Conservation (phyloP, 768 basidiomycete genomes). For the Rickenella mellea region DNA sequence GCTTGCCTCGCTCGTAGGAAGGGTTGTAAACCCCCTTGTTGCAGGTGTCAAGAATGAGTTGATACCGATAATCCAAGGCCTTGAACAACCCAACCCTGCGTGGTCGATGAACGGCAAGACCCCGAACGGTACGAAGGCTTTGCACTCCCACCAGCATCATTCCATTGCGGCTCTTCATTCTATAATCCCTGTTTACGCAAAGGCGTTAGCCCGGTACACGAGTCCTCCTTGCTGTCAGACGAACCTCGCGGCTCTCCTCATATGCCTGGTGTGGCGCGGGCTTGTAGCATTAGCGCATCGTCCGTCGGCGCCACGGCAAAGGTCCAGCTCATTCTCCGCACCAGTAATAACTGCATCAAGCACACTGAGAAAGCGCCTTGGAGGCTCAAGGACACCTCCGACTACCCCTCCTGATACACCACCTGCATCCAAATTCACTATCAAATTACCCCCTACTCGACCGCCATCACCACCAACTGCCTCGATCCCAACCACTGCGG, state of each 20-base stretch:
- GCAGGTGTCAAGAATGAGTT: constrained; percentile 52
- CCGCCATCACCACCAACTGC: constrained; percentile 38
- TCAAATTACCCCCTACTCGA: constrained; percentile 58
- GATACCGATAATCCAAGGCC: constrained; percentile 47
- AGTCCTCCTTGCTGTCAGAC: constrained; percentile 45
- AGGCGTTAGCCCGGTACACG: constrained; percentile 48
- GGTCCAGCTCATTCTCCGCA: constrained; percentile 26
- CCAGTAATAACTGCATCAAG: neutral
- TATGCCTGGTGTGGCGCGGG: constrained; percentile 65
- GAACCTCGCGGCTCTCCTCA: constrained; percentile 58
- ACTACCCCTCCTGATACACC: constrained; percentile 48
- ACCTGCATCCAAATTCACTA: constrained; percentile 47
- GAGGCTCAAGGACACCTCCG: constrained; percentile 21
- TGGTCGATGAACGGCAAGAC: constrained; percentile 1
- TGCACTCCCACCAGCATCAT: constrained; percentile 32
- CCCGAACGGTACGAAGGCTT: constrained; percentile 5
- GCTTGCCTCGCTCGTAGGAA: constrained; percentile 54
- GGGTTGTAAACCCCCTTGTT: constrained; percentile 59
- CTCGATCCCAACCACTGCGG: constrained; percentile 32
- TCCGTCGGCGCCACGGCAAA: constrained; percentile 20
- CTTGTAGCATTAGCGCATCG: constrained; percentile 65
- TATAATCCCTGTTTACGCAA: constrained; percentile 53
- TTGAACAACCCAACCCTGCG: constrained; percentile 37
- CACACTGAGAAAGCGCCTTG: constrained; percentile 31
- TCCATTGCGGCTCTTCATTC: constrained; percentile 50